Base-by-base conservation (phyloP, 192 early-diverging fungal species). In the Lunasporangiospora selenospora region DNA sequence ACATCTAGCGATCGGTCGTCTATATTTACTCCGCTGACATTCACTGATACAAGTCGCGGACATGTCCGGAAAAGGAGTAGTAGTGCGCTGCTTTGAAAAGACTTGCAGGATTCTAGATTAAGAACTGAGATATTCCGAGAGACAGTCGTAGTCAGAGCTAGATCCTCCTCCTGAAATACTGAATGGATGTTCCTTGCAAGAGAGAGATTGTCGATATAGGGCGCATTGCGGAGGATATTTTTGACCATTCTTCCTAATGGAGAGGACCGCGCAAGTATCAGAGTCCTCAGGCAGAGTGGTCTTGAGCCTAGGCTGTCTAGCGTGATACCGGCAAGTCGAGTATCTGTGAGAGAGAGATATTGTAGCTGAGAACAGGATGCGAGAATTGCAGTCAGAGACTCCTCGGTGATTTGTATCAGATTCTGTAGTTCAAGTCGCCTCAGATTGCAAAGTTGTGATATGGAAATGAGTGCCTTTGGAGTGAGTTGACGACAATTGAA, bases 71-170 rank as follows among this genome's bases (percentile, higher is more conserved):
- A 43, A 0, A 73, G 23, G 19, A 27, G 9, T 13, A 45, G 4
- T 0, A 73, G 21, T 1, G 60, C 55, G 6, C 58, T 61, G 12
- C 43, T 39, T 9, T 30, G 29, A 19, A 73, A 41, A 6, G 31
- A n/a, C 36, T 62, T 62, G 55, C 69, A 73, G 23, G 69, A 73
- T 6, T 73, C 69, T 2, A 73, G 60, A 12, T 63, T 73, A 24
- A 73, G 61, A n/a, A 21, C 34, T 5, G 49, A 29, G 4, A 73
- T 15, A 24, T 45, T 48, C n/a, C 29, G 30, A 31, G 38, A 57
- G 32, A 52, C 53, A 16, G 58, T 61, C 18, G 19, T 9, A 9
- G 52, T 24, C 16, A 55, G 54, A 10, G 63, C 24, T 12, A 73
- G 2, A 26, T 73, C 60, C 23, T 73, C 60, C 43, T 16, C 27